These are phyloP conservation scores for Endoconidiophora polonica DNA, from an alignment of 2,329 filamentous ascomycete genomes.

Conservation along the genomic window DNA sequence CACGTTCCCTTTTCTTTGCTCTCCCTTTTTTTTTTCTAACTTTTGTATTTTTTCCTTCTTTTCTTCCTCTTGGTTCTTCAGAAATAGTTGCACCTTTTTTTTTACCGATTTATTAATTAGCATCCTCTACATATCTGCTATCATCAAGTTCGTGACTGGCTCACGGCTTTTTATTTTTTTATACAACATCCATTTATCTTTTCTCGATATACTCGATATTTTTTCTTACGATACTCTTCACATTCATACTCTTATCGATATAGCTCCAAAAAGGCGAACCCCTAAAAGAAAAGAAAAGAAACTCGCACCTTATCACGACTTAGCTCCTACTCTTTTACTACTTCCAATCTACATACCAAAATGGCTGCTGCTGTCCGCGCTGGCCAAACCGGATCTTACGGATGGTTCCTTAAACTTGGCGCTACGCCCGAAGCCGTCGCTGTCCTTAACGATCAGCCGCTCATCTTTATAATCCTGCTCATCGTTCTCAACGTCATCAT, in stretches of 20 bases:
- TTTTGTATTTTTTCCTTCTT: slow-evolving; percentile 13
- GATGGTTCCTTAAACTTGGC: slow-evolving; percentile 39
- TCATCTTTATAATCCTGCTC: slow-evolving; percentile 40
- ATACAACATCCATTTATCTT: background rate
- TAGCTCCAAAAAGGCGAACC: background rate
- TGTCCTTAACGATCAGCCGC: slow-evolving; percentile 43
- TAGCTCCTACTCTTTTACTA: slow-evolving; percentile 11
- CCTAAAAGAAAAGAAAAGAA: background rate
- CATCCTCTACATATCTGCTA: background rate
- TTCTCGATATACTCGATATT: background rate
- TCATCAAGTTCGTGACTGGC: background rate
- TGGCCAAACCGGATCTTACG: slow-evolving; percentile 29
- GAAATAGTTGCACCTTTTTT: background rate
- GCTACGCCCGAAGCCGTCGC: slow-evolving; percentile 41
- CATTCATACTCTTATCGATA: too few relatives aligned
- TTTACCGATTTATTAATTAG: slow-evolving; percentile 1
- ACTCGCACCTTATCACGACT: background rate
- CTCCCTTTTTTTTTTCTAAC: slow-evolving; percentile 8
- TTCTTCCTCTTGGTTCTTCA: background rate
- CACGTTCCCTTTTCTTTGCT: slow-evolving; percentile 13
- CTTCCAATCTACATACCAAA: slow-evolving; percentile 3
- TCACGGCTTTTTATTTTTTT: slow-evolving; percentile 1
- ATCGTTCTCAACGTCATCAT: slow-evolving; percentile 34
- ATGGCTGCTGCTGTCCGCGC: slow-evolving; percentile 12
- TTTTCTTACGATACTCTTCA: background rate